phyloP scores from a whole-genome alignment of 106 monocot species.

The Alisma plantagoaquatica region DNA sequence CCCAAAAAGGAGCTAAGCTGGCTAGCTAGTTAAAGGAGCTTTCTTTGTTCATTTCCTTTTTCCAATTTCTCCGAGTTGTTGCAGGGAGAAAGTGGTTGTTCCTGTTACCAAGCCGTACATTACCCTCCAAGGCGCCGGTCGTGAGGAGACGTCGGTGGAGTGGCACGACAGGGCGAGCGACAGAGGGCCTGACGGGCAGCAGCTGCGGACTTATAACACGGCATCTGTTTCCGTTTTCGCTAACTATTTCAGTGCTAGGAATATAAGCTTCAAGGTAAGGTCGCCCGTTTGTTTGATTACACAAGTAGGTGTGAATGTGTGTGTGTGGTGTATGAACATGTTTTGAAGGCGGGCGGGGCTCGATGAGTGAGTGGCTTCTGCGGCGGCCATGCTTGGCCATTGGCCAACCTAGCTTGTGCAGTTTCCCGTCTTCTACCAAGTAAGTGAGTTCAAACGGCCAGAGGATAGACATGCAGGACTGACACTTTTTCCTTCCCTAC shows the following conservation, averaged over 20 bases:
- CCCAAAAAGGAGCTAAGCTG: too few relatives aligned
- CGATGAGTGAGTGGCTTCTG: conserved; percentile 5
- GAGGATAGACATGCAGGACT: too few relatives aligned
- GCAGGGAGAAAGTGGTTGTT: conserved; percentile 80
- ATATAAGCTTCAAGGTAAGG: conserved; percentile 96
- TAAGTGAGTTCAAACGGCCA: too few relatives aligned
- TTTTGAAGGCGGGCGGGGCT: too few relatives aligned
- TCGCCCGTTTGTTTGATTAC: too few relatives aligned
- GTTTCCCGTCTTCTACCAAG: background rate
- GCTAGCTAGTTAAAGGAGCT: too few relatives aligned
- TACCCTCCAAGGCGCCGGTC: conserved; percentile 66
- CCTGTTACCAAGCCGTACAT: conserved; percentile 78
- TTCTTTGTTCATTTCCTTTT: too few relatives aligned
- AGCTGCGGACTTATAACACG: conserved; percentile 81
- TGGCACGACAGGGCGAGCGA: conserved; percentile 92
- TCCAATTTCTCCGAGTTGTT: too few relatives aligned
- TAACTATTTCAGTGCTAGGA: conserved; percentile 88
- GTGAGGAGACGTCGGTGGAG: conserved; percentile 57
- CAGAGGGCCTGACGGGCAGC: conserved; percentile 77
- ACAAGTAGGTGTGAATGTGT: too few relatives aligned
- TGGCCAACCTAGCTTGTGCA: too few relatives aligned
- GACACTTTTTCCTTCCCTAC: background rate
- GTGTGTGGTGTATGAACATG: too few relatives aligned
- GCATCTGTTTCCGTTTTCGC: conserved; percentile 90
- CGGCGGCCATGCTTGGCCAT: background rate